Percentiles rank a stretch among this genome's conserved stretches.
phyloP scores from a whole-genome alignment of 176 grass and related monocot species.

The Aechmea fasciata region DNA sequence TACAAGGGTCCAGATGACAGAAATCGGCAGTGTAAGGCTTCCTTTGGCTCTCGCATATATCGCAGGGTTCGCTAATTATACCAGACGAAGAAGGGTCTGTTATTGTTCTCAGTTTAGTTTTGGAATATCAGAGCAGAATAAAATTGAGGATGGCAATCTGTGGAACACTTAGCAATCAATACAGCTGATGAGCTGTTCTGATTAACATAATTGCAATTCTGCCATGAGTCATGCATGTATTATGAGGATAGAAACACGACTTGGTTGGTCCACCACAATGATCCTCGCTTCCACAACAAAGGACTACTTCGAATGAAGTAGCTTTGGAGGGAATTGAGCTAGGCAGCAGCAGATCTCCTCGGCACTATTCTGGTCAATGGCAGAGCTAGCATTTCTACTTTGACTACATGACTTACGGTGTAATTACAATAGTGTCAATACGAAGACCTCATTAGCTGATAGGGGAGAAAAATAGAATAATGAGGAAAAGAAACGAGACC shows the following conservation, averaged over 20 bases:
- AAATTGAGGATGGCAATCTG: too few species aligned
- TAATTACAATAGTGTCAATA: conserved; percentile 5
- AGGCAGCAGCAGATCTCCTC: too few species aligned
- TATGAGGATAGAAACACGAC: too few species aligned
- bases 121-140: too few species aligned
- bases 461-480: neutral
- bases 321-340: too few species aligned
- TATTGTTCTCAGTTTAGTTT: neutral
- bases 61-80: conserved; percentile 29
- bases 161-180: too few species aligned
- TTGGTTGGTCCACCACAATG: too few species aligned
- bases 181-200: too few species aligned
- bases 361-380: too few species aligned
- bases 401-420: neutral
- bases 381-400: too few species aligned
- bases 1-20: conserved; percentile 53
- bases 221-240: too few species aligned
- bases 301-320: neutral
- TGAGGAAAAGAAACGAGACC: conserved; percentile 24
- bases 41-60: conserved; percentile 61
- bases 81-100: conserved; percentile 37
- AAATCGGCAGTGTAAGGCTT: conserved; percentile 62
- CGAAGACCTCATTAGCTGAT: conserved; percentile 9
- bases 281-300: conserved; percentile 1
- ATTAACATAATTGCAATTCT: too few species aligned